Evolutionary conservation across 495 filamentous ascomycete genomes (phyloP).

Genomic region (Daldinia grandis): DNA sequence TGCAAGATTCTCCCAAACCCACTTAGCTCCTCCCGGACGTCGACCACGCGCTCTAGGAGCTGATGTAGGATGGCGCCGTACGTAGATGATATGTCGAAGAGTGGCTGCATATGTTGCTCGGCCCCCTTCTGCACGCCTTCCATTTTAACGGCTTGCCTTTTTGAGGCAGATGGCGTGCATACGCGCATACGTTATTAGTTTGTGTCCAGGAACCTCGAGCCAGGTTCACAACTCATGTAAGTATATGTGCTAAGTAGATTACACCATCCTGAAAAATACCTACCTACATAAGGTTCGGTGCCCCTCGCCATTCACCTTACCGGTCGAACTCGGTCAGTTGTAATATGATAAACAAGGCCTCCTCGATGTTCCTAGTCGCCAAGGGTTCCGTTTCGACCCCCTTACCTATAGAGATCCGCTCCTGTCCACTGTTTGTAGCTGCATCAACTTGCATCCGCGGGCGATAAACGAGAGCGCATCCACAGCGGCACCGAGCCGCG

Average conservation of each 20-base stretch:
- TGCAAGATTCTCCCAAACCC: slow-evolving; percentile 40
- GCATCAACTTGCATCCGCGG: slow-evolving; percentile 43
- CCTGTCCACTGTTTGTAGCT: slow-evolving; percentile 38
- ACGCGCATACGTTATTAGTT: slow-evolving; percentile 30
- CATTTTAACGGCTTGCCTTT: slow-evolving; percentile 37
- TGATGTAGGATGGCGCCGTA: slow-evolving; percentile 29
- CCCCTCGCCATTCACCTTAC: slow-evolving; percentile 14
- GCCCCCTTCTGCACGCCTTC: slow-evolving; percentile 31
- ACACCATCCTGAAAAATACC: slow-evolving; percentile 29
- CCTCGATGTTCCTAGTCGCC: slow-evolving; percentile 14
- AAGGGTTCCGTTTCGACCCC: slow-evolving; percentile 18
- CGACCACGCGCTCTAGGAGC: slow-evolving; percentile 36
- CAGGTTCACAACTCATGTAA: slow-evolving; percentile 23
- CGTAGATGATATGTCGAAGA: slow-evolving; percentile 42
- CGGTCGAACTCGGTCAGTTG: slow-evolving; percentile 24
- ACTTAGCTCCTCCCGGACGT: slow-evolving; percentile 29
- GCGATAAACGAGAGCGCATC: slow-evolving; percentile 29
- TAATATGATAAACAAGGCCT: slow-evolving; percentile 12
- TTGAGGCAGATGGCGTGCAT: slow-evolving; percentile 35
- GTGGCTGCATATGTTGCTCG: slow-evolving; percentile 35
- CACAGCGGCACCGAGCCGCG: slow-evolving; percentile 22
- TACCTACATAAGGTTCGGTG: slow-evolving; percentile 32
- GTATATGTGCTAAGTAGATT: neutral
- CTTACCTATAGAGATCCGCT: slow-evolving; percentile 38
- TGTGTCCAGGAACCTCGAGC: slow-evolving; percentile 27